Percentiles rank a stretch among this genome's conserved stretches.
These are phyloP conservation scores for Phlyctochytrium arcticum DNA, from an alignment of 192 early-diverging fungal genomes.

Conservation along the genomic window DNA sequence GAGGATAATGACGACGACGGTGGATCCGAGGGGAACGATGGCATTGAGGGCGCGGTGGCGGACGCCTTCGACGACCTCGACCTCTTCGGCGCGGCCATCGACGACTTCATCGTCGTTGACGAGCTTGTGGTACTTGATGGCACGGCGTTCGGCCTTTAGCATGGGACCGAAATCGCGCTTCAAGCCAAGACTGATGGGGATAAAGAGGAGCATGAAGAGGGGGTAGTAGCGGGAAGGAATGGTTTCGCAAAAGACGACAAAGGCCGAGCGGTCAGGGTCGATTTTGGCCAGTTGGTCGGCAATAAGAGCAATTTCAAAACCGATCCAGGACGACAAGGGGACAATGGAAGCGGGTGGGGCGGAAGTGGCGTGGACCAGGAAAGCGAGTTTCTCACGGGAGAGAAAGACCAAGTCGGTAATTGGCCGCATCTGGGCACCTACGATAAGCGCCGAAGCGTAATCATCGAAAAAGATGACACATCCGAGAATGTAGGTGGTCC, in stretches of 20 bases:
- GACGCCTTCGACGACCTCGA: not conserved
- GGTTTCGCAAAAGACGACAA: not conserved
- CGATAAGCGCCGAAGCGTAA: not conserved
- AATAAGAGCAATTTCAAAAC: not conserved
- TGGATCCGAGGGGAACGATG: not conserved
- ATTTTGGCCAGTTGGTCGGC: not conserved
- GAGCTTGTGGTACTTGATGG: not conserved
- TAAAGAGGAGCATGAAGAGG: not conserved
- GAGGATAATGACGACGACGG: not conserved
- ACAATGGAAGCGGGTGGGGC: not conserved
- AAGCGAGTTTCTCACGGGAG: not conserved
- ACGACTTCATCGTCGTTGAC: not conserved
- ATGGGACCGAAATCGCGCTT: not conserved
- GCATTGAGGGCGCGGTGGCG: not conserved
- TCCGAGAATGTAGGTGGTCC: not conserved
- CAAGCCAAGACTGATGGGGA: not conserved
- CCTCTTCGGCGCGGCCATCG: not conserved
- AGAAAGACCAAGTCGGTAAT: not conserved
- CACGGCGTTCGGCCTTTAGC: not conserved
- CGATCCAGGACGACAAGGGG: not conserved
- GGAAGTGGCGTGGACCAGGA: not conserved
- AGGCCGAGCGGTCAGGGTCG: not conserved
- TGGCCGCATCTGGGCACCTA: not conserved
- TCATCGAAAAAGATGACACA: not conserved
- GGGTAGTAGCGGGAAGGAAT: not conserved